Evolutionary conservation across 2,329 filamentous ascomycete genomes (phyloP), one percentile per base, ranked within the genome.

Genomic region (Passalora sequoiae): DNA sequence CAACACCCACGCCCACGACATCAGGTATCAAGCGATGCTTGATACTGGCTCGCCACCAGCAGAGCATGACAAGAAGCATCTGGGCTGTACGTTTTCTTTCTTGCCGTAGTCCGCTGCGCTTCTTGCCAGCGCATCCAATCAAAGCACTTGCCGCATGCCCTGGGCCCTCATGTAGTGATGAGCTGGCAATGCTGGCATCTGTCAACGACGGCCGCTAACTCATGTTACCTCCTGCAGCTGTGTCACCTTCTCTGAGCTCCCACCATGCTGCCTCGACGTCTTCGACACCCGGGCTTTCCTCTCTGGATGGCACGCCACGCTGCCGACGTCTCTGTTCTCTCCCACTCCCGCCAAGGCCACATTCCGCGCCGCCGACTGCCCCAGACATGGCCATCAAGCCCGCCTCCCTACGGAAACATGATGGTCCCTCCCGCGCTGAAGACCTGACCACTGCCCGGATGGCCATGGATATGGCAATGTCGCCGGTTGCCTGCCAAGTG

Each of bases 121-220:
- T 37, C 43, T 39, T 36, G 33, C 29, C 30, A 32, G 35, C 39
- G 30, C 33, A 43, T 40, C 54, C 52, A 58, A 59, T 58, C 56
- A 58, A 28, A 45, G 27, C 40, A 35, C 43, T 41, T 50, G 40
- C 53, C 46, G 48, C 44, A 25, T 37, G 42, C 39, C 53, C 46
- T 44, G 36, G 43, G 46, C 50, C 39, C 40, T 46, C n/a, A 50
- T 59, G 59, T 58, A 59, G 44, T 53, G 54, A 57, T 62, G 59
- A 59, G 59, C 59, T 62, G 59, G 60, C 60, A 59, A 47, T 56
- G 54, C 56, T 53, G 49, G 47, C 53, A 57, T 56, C 56, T 58
- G 53, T 58, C 53, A 55, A 58, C 40, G 46, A 57, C 49, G 44
- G 43, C 54, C 54, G 57, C 60, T 62, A 62, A 62, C 48, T 44